Conservation (phyloP, 768 basidiomycete genomes). For the Termitomyces eurrhizus region DNA sequence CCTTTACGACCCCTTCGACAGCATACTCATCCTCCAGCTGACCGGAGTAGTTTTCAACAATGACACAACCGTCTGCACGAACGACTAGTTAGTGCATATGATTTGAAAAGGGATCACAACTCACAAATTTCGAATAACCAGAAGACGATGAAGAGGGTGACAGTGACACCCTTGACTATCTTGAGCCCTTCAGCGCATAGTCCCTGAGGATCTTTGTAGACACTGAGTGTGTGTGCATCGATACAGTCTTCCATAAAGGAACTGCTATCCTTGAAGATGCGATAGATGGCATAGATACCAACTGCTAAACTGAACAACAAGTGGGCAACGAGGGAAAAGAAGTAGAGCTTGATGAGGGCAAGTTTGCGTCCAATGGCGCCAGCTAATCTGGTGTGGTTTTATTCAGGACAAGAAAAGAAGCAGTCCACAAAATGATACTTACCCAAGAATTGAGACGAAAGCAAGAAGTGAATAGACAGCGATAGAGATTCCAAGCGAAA, state of each 20-base stretch:
- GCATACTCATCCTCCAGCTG: conserved; percentile 44
- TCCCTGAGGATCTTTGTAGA: conserved; percentile 18
- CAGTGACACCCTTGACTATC: conserved; percentile 38
- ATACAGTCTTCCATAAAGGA: conserved; percentile 36
- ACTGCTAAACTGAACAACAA: conserved; percentile 41
- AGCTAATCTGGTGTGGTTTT: conserved; percentile 28
- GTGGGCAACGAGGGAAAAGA: conserved; percentile 37
- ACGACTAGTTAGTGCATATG: neutral
- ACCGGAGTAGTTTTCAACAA: conserved; percentile 39
- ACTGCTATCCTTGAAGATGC: conserved; percentile 37
- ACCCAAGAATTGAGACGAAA: conserved; percentile 44
- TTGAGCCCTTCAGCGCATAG: conserved; percentile 36
- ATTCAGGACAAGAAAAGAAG: neutral
- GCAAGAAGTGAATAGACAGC: conserved; percentile 38
- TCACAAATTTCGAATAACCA: conserved; percentile 48
- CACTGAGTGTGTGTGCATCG: conserved; percentile 5
- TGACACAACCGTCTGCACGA: conserved; percentile 40
- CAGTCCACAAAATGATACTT: conserved; percentile 5
- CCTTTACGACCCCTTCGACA: conserved; percentile 34
- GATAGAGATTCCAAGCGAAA: conserved; percentile 38
- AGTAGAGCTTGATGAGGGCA: conserved; percentile 38
- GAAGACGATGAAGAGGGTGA: conserved; percentile 37
- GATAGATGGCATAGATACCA: conserved; percentile 40
- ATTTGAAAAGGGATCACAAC: conserved; percentile 14
- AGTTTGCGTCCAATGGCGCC: conserved; percentile 39